phyloP scores from a whole-genome alignment of 805 yeast species.

The Barnettozyma sp. region DNA sequence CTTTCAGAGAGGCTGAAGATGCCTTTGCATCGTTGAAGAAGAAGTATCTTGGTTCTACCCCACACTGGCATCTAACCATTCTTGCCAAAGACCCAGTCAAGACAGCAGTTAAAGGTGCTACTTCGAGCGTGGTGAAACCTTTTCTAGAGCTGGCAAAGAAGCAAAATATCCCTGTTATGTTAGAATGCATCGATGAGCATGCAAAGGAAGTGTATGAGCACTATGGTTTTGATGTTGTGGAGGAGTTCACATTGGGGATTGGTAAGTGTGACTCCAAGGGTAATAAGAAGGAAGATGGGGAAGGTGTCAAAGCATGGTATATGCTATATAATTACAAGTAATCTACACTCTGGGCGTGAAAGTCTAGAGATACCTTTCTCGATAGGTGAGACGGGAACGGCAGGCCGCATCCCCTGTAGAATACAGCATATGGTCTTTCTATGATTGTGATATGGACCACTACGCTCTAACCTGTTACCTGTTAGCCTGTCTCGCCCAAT shows the following conservation, averaged over 20 bases:
- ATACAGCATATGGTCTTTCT: no score
- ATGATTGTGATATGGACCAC: no score
- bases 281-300: background rate
- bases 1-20: constrained; percentile 8
- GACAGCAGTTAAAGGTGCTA: constrained; percentile 8
- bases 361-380: no score
- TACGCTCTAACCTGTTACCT: no score
- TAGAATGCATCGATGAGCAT: constrained; percentile 12
- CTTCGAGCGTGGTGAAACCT: constrained; percentile 11
- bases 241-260: constrained; percentile 7
- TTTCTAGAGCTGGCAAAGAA: constrained; percentile 7
- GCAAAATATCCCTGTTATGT: constrained; percentile 9
- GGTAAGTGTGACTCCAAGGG: constrained; percentile 6
- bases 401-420: no score
- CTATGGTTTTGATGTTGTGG: constrained; percentile 9
- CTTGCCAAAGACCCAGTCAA: constrained; percentile 10
- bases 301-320: constrained; percentile 6
- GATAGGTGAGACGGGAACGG: no score
- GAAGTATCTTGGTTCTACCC: constrained; percentile 4
- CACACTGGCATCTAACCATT: constrained; percentile 9
- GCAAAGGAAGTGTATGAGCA: constrained; percentile 12
- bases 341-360: background rate
- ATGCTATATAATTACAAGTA: constrained; percentile 1
- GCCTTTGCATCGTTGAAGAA: constrained; percentile 2
- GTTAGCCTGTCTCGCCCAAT: no score